Percentiles rank a stretch among this genome's conserved stretches.
phyloP scores from a whole-genome alignment of 495 filamentous ascomycete genomes.

The Apodospora peruviana region DNA sequence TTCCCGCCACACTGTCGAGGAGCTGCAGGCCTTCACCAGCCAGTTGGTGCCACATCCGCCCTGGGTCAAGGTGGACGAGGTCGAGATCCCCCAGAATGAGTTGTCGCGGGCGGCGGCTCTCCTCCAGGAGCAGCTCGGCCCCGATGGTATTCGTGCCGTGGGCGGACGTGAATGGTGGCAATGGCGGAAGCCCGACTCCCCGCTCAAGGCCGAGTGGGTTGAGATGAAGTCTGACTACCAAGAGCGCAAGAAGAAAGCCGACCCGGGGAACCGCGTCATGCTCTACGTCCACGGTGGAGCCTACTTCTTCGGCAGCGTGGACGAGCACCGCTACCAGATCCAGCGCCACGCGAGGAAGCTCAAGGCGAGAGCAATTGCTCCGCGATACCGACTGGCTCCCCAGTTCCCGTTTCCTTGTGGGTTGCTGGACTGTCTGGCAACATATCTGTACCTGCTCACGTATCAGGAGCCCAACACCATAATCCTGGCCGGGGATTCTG shows the following conservation, averaged over 20 bases:
- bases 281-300: slow-evolving; percentile 82
- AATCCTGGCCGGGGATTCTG: slow-evolving; percentile 80
- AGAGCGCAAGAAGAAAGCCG: slow-evolving; percentile 54
- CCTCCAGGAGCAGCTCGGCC: slow-evolving; percentile 66
- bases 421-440: slow-evolving; percentile 78
- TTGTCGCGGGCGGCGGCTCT: slow-evolving; percentile 56
- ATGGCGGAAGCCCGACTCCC: slow-evolving; percentile 62
- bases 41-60: slow-evolving; percentile 87
- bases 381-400: slow-evolving; percentile 80
- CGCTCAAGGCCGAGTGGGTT: slow-evolving; percentile 83
- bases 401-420: slow-evolving; percentile 95
- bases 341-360: slow-evolving; percentile 92
- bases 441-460: slow-evolving; percentile 76
- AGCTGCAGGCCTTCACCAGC: slow-evolving; percentile 80
- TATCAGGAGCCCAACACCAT: slow-evolving; percentile 71
- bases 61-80: slow-evolving; percentile 76
- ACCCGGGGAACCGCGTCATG: slow-evolving; percentile 70
- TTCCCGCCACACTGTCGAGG: slow-evolving; percentile 84
- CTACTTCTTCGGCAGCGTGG: slow-evolving; percentile 78
- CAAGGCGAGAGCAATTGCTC: slow-evolving; percentile 81
- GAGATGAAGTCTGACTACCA: slow-evolving; percentile 85
- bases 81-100: slow-evolving; percentile 58
- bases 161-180: slow-evolving; percentile 92
- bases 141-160: slow-evolving; percentile 62
- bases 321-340: slow-evolving; percentile 94